Base-by-base conservation (phyloP, 2,329 filamentous ascomycete genomes). In the Lachnellula arida region DNA sequence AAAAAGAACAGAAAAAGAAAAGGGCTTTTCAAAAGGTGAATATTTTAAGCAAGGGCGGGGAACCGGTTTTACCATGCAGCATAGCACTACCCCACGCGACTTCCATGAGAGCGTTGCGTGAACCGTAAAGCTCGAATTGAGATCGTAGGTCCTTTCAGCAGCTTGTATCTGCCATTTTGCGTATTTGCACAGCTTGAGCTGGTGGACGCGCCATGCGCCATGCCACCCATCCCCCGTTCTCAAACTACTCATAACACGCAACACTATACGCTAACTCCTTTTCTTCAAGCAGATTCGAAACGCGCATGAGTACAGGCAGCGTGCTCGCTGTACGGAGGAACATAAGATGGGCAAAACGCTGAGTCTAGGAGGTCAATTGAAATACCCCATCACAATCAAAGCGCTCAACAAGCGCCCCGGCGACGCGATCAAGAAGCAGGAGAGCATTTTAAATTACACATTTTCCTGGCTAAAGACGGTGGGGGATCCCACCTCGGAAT, bases 361-460 rank as follows among this genome's bases (percentile, higher is more conserved):
- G 55, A 76, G 73, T 54, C 69, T 85, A 55, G 82, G 82, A 67
- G 73, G 78, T 65, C 78, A 82, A 73, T 83, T 97, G 65, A 88
- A 88, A 73, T 99, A 97, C 74, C 94, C 94, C 67, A 92, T 97
- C 74, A 96, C 88, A 65, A 87, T 99, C 73, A 91, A 86, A 66
- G 88, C 90, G 72, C 80, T 97, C 59, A 81, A 93, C 63, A 91
- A 91, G 73, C 76, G 79, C 63, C 81, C 83, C 19, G 88, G 89
- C 72, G 90, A 96, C 66, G 70, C 81, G 60, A 82, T 99, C 68
- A 80, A 84, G 67, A 88, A 88, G 72, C 80, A 90, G 68, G 88
- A 91, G 67, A 81, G 85, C 54, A 80, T 97, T 54, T 86, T 99
- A 70, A 84, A 89, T 71, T 99, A 97, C 79, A 86, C 85, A 60